A percentile compares a stretch with the other conserved stretches of the same genome.
Evolutionary conservation across 495 filamentous ascomycete genomes (phyloP).

Genomic region (Penicillium pulvis): DNA sequence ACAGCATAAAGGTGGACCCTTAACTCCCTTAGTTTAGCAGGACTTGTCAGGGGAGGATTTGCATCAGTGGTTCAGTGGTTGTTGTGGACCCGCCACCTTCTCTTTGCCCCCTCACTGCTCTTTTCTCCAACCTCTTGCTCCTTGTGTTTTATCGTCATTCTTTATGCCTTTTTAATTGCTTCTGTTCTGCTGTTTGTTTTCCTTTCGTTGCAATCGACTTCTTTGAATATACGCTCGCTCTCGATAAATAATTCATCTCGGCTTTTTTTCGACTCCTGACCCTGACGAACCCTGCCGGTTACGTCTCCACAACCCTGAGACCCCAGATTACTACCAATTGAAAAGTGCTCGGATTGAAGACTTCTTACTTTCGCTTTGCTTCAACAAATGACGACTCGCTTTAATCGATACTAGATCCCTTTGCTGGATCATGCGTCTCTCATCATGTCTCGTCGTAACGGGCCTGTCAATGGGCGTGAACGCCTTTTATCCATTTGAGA

Average conservation of each 20-base stretch:
- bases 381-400: constrained; percentile 23
- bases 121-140: constrained; percentile 15
- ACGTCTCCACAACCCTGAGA: background rate
- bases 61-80: background rate
- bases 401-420: constrained; percentile 25
- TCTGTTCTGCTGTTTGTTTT: constrained; percentile 9
- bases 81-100: constrained; percentile 1
- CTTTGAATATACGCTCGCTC: background rate
- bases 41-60: constrained; percentile 16
- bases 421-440: constrained; percentile 38
- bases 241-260: background rate
- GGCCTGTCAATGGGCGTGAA: constrained; percentile 28
- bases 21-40: background rate
- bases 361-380: background rate
- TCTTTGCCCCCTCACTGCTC: constrained; percentile 6
- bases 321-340: background rate
- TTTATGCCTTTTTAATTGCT: constrained; percentile 10
- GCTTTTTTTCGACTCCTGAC: background rate
- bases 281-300: background rate
- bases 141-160: constrained; percentile 2
- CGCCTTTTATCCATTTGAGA: constrained; percentile 40
- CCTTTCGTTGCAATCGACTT: constrained; percentile 8
- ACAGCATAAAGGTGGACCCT: constrained; percentile 8
- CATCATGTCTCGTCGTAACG: constrained; percentile 34
- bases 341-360: constrained; percentile 1